Evolutionary conservation across 306 rosid genomes (phyloP).

Genomic region (Gynostemma pentaphyllum): DNA sequence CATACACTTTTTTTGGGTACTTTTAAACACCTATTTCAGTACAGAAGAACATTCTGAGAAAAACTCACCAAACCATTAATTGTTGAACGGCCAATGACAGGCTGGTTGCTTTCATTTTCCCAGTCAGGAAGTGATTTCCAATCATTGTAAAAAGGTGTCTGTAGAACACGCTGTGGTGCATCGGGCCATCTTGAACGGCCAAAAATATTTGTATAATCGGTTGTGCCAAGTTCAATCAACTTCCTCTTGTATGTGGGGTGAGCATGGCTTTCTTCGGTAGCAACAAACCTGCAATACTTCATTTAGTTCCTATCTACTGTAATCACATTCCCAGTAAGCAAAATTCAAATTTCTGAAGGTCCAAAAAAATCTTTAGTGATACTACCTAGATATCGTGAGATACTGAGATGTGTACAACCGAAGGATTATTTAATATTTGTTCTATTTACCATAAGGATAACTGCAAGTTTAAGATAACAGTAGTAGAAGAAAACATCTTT

Average conservation of each 20-base stretch:
- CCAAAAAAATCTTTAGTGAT: too few species aligned
- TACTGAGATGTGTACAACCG: neutral
- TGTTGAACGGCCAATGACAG: slow-evolving; percentile 52
- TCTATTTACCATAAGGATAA: neutral
- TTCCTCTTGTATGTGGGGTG: slow-evolving; percentile 68
- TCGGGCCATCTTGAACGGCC: slow-evolving; percentile 82
- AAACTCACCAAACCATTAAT: slow-evolving; percentile 58
- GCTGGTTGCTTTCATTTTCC: slow-evolving; percentile 52
- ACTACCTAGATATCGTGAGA: neutral
- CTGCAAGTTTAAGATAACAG: neutral
- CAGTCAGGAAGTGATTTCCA: slow-evolving; percentile 50
- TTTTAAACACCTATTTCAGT: neutral
- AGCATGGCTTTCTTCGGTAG: slow-evolving; percentile 75
- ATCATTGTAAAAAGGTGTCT: slow-evolving; percentile 55
- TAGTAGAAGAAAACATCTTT: neutral
- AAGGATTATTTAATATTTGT: neutral
- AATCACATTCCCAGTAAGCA: neutral
- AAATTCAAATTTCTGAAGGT: neutral
- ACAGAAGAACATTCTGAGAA: neutral
- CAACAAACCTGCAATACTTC: slow-evolving; percentile 53
- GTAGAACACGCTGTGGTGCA: slow-evolving; percentile 70
- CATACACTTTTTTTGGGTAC: too few species aligned
- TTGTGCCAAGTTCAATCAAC: slow-evolving; percentile 48
- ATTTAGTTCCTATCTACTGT: neutral
- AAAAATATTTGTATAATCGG: slow-evolving; percentile 54